phyloP scores from a whole-genome alignment of 2,329 filamentous ascomycete genomes.

The Paramyrothecium roridum region DNA sequence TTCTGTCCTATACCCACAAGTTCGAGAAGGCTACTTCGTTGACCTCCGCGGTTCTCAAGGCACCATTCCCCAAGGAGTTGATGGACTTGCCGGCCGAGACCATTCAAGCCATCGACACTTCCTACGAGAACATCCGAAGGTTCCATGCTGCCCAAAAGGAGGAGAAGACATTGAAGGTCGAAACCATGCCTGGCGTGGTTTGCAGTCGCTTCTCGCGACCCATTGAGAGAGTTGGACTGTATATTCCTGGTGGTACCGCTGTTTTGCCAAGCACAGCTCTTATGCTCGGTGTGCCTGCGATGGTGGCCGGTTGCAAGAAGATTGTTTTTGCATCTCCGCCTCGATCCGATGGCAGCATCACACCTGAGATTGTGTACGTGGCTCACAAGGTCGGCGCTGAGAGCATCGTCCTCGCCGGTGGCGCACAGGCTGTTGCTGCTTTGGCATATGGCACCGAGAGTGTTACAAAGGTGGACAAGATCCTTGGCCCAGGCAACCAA shows the following conservation, averaged over 20 bases:
- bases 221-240: constrained; percentile 94
- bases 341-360: constrained; percentile 82
- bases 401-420: constrained; percentile 91
- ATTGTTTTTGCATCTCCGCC: constrained; percentile 93
- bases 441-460: constrained; percentile 97
- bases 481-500: constrained; percentile 94
- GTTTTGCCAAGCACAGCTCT: constrained; percentile 96
- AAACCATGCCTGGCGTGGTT: constrained; percentile 96
- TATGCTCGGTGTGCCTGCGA: constrained; percentile 96
- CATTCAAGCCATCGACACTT: constrained; percentile 86
- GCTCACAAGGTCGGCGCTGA: constrained; percentile 96
- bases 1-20: constrained; percentile 93
- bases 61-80: constrained; percentile 79
- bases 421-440: constrained; percentile 91
- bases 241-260: constrained; percentile 92
- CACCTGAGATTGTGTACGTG: constrained; percentile 95
- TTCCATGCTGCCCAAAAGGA: constrained; percentile 94
- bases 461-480: constrained; percentile 97
- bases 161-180: constrained; percentile 75
- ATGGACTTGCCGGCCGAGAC: constrained; percentile 86
- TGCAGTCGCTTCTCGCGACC: constrained; percentile 91
- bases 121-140: constrained; percentile 88
- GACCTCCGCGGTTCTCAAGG: constrained; percentile 82
- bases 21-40: constrained; percentile 95
- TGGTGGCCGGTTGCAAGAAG: constrained; percentile 94